A percentile compares a stretch with the other conserved stretches of the same genome.
Evolutionary conservation across 805 yeast genomes (phyloP).

Genomic region (Yamadazyma philogaea): DNA sequence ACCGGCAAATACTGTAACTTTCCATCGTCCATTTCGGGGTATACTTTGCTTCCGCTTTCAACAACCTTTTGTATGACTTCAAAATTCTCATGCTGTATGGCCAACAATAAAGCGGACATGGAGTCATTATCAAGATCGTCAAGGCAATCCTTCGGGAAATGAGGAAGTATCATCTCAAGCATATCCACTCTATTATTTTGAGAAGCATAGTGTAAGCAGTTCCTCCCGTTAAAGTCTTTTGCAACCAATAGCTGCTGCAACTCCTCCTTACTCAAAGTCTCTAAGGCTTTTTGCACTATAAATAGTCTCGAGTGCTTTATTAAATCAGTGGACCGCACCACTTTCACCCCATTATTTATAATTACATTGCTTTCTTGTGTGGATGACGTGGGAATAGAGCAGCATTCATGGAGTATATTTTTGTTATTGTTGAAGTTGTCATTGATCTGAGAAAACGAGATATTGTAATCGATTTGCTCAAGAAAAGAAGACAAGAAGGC

Average conservation of each 20-base stretch:
- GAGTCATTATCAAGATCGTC: conserved; percentile 68
- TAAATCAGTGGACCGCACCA: conserved; percentile 32
- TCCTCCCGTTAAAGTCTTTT: conserved; percentile 69
- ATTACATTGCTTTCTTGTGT: conserved; percentile 34
- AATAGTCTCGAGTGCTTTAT: conserved; percentile 37
- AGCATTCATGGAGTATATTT: conserved; percentile 71
- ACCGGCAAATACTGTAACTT: conserved; percentile 70
- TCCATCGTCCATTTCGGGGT: conserved; percentile 45
- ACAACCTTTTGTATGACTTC: conserved; percentile 34
- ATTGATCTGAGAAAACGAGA: conserved; percentile 63
- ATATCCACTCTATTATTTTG: conserved; percentile 48
- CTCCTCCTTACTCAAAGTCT: conserved; percentile 17
- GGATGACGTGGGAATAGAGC: conserved; percentile 38
- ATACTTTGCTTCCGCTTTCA: conserved; percentile 33
- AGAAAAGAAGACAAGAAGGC: conserved; percentile 51
- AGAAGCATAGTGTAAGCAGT: conserved; percentile 85
- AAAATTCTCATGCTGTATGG: conserved; percentile 67
- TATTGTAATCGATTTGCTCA: conserved; percentile 38
- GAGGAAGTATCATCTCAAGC: conserved; percentile 39
- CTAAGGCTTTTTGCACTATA: conserved; percentile 33
- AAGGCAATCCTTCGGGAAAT: conserved; percentile 33
- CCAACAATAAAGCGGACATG: conserved; percentile 76
- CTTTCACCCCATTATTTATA: conserved; percentile 42
- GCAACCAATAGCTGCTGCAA: conserved; percentile 24
- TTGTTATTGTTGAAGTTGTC: conserved; percentile 57